Percentiles rank a stretch among this genome's conserved stretches.
phyloP scores from a whole-genome alignment of 202 grass and related monocot genomes.

The Eragrostis tef region DNA sequence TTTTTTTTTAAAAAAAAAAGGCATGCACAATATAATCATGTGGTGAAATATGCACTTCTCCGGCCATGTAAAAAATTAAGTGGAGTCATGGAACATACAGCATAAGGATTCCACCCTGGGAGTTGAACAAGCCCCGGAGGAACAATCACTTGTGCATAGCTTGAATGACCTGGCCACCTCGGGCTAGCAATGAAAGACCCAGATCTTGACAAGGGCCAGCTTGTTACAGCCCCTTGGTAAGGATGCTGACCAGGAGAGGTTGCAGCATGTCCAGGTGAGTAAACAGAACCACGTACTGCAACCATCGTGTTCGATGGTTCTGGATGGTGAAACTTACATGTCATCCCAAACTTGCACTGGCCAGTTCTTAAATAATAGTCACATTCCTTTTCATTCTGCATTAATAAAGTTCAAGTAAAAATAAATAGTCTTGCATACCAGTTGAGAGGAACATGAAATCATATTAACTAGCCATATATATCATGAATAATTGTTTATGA shows the following conservation, averaged over 20 bases:
- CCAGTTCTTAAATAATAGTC: conserved; percentile 87
- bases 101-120: conserved; percentile 75
- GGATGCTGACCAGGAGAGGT: conserved; percentile 60
- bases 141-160: conserved; percentile 87
- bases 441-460: conserved; percentile 15
- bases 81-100: conserved; percentile 61
- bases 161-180: conserved; percentile 90
- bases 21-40: conserved; percentile 8
- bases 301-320: conserved; percentile 81
- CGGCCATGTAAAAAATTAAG: neutral
- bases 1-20: neutral
- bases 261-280: conserved; percentile 65
- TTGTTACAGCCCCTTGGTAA: conserved; percentile 68
- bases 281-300: conserved; percentile 63
- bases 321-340: conserved; percentile 95
- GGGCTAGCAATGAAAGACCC: conserved; percentile 84
- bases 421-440: conserved; percentile 29
- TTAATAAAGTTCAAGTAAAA: conserved; percentile 58
- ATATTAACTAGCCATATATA: conserved; percentile 36
- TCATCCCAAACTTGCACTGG: conserved; percentile 88
- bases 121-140: conserved; percentile 87
- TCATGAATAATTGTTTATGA: conserved; percentile 1
- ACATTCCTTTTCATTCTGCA: conserved; percentile 91
- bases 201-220: conserved; percentile 70
- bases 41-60: neutral